phyloP scores from a whole-genome alignment of 768 basidiomycete genomes.

The Boletus bicolor region DNA sequence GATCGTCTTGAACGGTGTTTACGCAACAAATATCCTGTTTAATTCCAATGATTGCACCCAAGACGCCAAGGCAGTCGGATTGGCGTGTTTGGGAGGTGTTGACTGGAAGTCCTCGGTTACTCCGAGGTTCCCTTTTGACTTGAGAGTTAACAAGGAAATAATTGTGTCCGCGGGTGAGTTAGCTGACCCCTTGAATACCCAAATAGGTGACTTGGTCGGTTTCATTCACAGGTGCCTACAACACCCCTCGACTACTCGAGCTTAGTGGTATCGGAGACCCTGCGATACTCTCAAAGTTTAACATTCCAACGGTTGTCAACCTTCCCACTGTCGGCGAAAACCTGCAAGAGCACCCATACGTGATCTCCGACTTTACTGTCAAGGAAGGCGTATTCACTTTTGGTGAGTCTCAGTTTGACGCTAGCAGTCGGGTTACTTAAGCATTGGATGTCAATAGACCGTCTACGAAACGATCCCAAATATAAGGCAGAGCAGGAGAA shows the following conservation, averaged over 20 bases:
- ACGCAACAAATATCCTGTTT: conserved; percentile 13
- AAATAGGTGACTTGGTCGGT: background rate
- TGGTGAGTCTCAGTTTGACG: background rate
- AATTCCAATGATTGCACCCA: background rate
- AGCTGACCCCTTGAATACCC: background rate
- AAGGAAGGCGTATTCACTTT: conserved; percentile 12
- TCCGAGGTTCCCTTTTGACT: background rate
- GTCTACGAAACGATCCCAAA: conserved; percentile 10
- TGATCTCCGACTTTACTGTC: conserved; percentile 15
- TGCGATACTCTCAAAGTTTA: conserved; percentile 11
- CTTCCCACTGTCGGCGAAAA: conserved; percentile 22
- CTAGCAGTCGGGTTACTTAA: background rate
- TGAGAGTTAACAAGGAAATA: conserved; percentile 7
- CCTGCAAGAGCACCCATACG: conserved; percentile 15
- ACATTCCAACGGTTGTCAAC: conserved; percentile 5
- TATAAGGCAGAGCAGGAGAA: conserved; percentile 9
- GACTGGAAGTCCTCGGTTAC: conserved; percentile 5
- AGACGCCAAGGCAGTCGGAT: conserved; percentile 6
- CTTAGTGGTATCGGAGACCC: conserved; percentile 18
- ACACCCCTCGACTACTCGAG: conserved; percentile 20
- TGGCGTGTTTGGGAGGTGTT: conserved; percentile 11
- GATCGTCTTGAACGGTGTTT: conserved; percentile 5
- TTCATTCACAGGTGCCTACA: conserved; percentile 8
- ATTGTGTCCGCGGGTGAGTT: conserved; percentile 3
- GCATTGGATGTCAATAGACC: background rate